phyloP scores from a whole-genome alignment of 2,329 filamentous ascomycete genomes.

The Ceratocystis huliohia region DNA sequence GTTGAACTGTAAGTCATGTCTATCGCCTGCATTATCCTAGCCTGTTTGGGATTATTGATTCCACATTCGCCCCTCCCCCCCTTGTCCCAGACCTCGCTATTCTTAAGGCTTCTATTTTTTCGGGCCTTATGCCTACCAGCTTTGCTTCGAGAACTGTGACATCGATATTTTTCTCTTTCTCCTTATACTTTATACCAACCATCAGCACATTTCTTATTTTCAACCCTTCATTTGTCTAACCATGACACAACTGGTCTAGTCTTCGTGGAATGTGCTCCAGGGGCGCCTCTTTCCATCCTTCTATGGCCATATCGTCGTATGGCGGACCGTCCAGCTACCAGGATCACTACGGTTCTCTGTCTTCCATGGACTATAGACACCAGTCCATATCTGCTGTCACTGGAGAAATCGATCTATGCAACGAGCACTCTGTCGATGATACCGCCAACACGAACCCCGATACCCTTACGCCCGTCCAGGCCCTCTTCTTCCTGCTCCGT shows the following conservation, averaged over 20 bases:
- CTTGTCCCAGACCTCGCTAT: not conserved
- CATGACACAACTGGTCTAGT: not conserved
- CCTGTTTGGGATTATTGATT: not conserved
- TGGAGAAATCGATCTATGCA: constrained; percentile 2
- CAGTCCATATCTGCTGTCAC: not conserved
- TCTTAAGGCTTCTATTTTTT: not conserved
- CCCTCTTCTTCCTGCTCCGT: constrained; percentile 40
- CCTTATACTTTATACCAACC: not conserved
- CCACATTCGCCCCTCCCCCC: not conserved
- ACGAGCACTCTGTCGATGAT: constrained; percentile 5
- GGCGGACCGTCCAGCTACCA: not conserved
- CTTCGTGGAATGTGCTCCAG: constrained; percentile 4
- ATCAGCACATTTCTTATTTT: not conserved
- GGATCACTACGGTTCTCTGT: not conserved
- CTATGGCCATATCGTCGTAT: not conserved
- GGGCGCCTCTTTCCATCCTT: not conserved
- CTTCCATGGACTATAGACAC: not conserved
- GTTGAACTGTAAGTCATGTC: constrained; percentile 13
- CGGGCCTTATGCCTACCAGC: not conserved
- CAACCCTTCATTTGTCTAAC: not conserved
- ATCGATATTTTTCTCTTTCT: not conserved
- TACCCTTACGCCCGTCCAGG: constrained; percentile 41
- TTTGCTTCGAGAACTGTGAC: not conserved
- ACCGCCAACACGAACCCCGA: constrained; percentile 13
- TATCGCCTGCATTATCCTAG: not conserved